Percentiles rank a stretch among this genome's conserved stretches.
Evolutionary conservation across 2,329 filamentous ascomycete genomes (phyloP).

Genomic region (Neurospora crassa): DNA sequence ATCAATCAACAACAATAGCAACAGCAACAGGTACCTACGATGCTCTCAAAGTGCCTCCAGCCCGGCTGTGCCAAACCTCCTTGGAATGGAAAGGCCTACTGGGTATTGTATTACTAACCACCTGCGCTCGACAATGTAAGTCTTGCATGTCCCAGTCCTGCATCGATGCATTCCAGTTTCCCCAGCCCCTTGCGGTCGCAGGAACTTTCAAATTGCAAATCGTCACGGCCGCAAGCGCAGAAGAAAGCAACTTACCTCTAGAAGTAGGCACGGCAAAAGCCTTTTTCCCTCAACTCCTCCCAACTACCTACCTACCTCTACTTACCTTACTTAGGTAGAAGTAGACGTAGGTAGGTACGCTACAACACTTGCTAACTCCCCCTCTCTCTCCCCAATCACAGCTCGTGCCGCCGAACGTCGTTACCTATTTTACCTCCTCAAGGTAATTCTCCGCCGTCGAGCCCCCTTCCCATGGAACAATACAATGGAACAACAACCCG

Average conservation of each 20-base stretch:
- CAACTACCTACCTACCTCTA: no score
- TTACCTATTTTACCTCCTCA: background rate
- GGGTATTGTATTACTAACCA: background rate
- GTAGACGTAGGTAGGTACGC: no score
- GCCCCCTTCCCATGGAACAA: background rate
- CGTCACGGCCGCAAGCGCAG: background rate
- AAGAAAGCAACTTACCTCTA: no score
- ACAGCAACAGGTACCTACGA: background rate
- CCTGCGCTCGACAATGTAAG: background rate
- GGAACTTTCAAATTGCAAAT: background rate
- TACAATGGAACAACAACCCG: background rate
- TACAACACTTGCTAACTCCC: background rate
- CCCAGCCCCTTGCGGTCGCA: background rate
- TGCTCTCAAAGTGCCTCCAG: background rate
- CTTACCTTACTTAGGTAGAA: no score
- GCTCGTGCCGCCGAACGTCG: background rate
- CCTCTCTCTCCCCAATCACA: background rate
- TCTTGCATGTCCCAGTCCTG: background rate
- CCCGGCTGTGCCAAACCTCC: background rate
- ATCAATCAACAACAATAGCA: background rate
- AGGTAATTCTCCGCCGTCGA: background rate
- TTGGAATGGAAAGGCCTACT: background rate
- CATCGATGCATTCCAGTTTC: no score
- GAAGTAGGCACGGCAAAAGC: no score
- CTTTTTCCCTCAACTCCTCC: no score